Evolutionary conservation across 2,329 filamentous ascomycete species (phyloP).

Genomic region (Drechmeria coniospora): DNA sequence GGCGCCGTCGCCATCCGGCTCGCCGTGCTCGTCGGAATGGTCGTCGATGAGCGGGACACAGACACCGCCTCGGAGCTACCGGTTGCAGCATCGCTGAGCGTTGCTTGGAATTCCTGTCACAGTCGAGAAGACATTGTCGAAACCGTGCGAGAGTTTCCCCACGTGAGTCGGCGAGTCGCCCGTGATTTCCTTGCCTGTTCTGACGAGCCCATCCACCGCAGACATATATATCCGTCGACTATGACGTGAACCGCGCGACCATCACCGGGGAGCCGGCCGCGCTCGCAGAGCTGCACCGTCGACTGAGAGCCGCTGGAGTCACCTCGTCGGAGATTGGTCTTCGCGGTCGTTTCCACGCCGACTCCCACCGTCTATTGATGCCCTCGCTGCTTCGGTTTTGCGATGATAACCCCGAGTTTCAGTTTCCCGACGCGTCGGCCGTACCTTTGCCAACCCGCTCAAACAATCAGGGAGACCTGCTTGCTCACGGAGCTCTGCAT

Average conservation of each 20-base stretch:
- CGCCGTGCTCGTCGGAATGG: slow-evolving; percentile 19
- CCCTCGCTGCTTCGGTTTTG: neutral
- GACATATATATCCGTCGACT: neutral
- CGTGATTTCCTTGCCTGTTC: neutral
- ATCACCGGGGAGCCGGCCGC: neutral
- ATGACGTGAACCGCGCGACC: neutral
- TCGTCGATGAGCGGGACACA: slow-evolving; percentile 20
- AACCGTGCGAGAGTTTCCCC: neutral
- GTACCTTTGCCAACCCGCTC: neutral
- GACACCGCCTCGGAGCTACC: neutral
- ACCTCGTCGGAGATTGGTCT: neutral
- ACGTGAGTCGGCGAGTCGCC: neutral
- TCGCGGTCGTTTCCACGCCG: neutral
- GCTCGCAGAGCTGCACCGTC: neutral
- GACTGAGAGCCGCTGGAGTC: neutral
- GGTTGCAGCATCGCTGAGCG: neutral
- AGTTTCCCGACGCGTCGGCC: neutral
- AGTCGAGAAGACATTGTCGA: neutral
- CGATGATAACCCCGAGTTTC: neutral
- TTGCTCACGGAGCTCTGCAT: neutral
- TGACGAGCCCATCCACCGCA: neutral
- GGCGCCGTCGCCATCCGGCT: slow-evolving; percentile 22
- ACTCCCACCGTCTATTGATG: neutral
- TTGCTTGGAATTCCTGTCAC: too few species aligned
- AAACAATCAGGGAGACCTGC: neutral